Conservation (phyloP, 2,329 filamentous ascomycete genomes). For the Colletotrichum gigasporum region DNA sequence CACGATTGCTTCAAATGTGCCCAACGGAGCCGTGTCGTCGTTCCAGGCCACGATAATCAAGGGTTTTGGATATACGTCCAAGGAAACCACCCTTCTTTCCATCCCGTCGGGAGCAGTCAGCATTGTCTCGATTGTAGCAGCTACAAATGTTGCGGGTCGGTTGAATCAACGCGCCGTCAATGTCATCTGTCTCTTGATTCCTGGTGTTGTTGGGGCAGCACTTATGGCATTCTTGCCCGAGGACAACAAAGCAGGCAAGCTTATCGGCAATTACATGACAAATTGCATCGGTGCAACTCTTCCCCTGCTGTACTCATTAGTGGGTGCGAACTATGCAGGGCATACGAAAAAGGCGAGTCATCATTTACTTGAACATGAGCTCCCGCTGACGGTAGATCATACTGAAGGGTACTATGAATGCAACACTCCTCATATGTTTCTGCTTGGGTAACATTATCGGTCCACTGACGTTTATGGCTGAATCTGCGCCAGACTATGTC, state of each 20-base stretch:
- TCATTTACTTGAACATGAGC: no score
- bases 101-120: slow-evolving; percentile 74
- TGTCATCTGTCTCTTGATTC: slow-evolving; percentile 30
- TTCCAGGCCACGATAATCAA: slow-evolving; percentile 72
- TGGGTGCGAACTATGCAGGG: slow-evolving; percentile 74
- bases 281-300: slow-evolving; percentile 74
- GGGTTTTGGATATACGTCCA: slow-evolving; percentile 69
- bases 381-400: not conserved
- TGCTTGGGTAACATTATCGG: slow-evolving; percentile 71
- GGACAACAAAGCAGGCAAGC: slow-evolving; percentile 54
- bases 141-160: slow-evolving; percentile 66
- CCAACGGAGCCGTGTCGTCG: slow-evolving; percentile 70
- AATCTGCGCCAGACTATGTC: slow-evolving; percentile 66
- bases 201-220: slow-evolving; percentile 57
- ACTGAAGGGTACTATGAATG: slow-evolving; percentile 62
- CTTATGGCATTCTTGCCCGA: slow-evolving; percentile 64
- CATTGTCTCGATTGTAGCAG: slow-evolving; percentile 65
- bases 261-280: slow-evolving; percentile 72
- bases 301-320: slow-evolving; percentile 73
- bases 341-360: slow-evolving; percentile 65
- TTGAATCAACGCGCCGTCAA: slow-evolving; percentile 61
- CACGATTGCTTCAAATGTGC: slow-evolving; percentile 69
- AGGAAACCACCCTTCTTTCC: slow-evolving; percentile 67
- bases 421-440: slow-evolving; percentile 35
- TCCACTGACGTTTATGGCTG: slow-evolving; percentile 67